Evolutionary conservation across 2,329 filamentous ascomycete species (phyloP), one percentile per base, ranked within the genome.

Genomic region (Boeremia lycopersici): DNA sequence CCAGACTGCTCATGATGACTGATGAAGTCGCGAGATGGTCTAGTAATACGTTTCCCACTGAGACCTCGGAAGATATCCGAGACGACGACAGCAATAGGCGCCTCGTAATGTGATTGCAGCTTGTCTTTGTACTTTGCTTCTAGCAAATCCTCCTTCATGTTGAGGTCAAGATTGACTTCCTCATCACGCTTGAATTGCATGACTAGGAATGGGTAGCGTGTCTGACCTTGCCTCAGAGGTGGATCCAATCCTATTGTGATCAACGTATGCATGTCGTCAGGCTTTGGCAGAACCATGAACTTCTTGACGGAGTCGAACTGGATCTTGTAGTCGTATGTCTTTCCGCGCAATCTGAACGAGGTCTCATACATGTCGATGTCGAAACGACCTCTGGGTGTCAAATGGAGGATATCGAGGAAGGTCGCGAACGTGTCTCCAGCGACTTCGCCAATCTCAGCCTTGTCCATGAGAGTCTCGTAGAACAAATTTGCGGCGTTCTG

Each of bases 281-380:
- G 95, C 79, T 99, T 99, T 42, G 95, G 95, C 6, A 99, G 86
- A 28, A 98, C 85, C 87, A 99, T 97, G 74, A 98, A 98, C 76
- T 98, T 98, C 82, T 99, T 99, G 79, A 98, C 92, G 44, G 89
- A 87, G 53, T 97, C 91, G 78, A 97, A 99, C 75, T 97, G 92
- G 63, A 99, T 98, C 84, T 99, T 99, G 86, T 99, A 99, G 80
- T 99, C 96, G 81, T 99, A 99, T 23, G 95, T 99, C 80, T 99
- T 99, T 70, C 95, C 95, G 63, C 95, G 93, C 59, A 99, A 84
- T 60, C 95, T 89, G 84, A 99, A 98, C 2, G 95, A 98, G 13
- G 87, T 89, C 77, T 98, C 95, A 84, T 99, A 99, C 89, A 99
- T 96, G 76, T 99, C 95, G 79, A 99, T 96, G 76, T 98, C 95